These are phyloP conservation scores for Proliferodiscus dingleyae DNA, from an alignment of 2,329 filamentous ascomycete species.

Conservation along the genomic window DNA sequence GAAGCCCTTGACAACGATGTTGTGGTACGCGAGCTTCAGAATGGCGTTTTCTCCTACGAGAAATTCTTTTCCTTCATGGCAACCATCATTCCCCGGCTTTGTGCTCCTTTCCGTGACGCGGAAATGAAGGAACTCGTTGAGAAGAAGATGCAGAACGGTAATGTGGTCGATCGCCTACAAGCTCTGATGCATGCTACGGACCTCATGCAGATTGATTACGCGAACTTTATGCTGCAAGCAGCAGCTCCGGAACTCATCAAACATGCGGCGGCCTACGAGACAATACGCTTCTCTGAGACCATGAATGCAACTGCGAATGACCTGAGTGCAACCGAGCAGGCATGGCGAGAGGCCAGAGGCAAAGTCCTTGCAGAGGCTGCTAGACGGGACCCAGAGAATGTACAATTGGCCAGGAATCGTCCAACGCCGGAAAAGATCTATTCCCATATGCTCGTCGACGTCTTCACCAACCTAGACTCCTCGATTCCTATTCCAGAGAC, in stretches of 20 bases:
- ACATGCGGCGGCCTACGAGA: slow-evolving; percentile 68
- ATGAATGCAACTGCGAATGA: slow-evolving; percentile 50
- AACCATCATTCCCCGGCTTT: slow-evolving; percentile 70
- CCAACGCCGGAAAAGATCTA: slow-evolving; percentile 69
- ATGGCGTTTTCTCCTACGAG: slow-evolving; percentile 74
- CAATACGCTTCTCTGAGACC: slow-evolving; percentile 64
- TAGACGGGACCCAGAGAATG: slow-evolving; percentile 63
- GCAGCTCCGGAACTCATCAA: slow-evolving; percentile 67
- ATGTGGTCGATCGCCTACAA: slow-evolving; percentile 71
- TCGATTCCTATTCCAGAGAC: slow-evolving; percentile 64
- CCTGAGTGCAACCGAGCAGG: slow-evolving; percentile 55
- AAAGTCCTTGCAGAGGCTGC: slow-evolving; percentile 63
- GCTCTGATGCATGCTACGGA: slow-evolving; percentile 72
- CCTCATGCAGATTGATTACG: slow-evolving; percentile 73
- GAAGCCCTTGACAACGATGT: slow-evolving; percentile 71
- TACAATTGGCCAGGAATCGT: slow-evolving; percentile 56
- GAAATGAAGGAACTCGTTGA: slow-evolving; percentile 66
- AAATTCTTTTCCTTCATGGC: slow-evolving; percentile 76
- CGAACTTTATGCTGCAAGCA: slow-evolving; percentile 72
- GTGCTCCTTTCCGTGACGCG: slow-evolving; percentile 73
- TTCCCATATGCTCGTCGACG: slow-evolving; percentile 68
- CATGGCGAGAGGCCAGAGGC: slow-evolving; percentile 60
- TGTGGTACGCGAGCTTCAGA: slow-evolving; percentile 62
- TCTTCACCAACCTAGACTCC: slow-evolving; percentile 63
- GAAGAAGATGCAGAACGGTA: slow-evolving; percentile 53